Conservation (phyloP, 148 eudicot species). For the Vaccinium myrtillus region DNA sequence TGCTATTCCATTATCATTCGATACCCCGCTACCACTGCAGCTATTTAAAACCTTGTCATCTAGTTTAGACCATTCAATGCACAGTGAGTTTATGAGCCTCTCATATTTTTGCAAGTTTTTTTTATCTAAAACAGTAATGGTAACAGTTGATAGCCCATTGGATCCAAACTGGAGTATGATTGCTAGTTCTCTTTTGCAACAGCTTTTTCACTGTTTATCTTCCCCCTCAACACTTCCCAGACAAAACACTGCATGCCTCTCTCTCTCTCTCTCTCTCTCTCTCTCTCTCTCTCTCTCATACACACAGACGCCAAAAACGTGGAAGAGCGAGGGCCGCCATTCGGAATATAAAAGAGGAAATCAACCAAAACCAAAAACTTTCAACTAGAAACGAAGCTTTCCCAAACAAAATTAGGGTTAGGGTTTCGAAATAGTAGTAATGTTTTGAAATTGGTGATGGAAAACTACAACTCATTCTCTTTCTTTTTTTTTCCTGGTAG, state of each 20-base stretch:
- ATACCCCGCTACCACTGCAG: too few species aligned
- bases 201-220: not conserved
- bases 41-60: too few species aligned
- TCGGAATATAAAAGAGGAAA: not conserved
- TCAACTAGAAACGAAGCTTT: not conserved
- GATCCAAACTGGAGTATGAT: not conserved
- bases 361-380: not conserved
- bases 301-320: not conserved
- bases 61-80: not conserved
- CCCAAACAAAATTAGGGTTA: not conserved
- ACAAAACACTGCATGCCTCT: not conserved
- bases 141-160: slow-evolving; percentile 2
- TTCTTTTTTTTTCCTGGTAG: too few species aligned
- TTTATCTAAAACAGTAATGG: not conserved
- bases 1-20: too few species aligned
- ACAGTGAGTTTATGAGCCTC: not conserved
- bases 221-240: not conserved
- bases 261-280: slow-evolving; percentile 2
- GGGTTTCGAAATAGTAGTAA: not conserved
- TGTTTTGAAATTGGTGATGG: not conserved
- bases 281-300: not conserved
- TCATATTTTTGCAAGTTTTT: not conserved
- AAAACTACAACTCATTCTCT: too few species aligned
- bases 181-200: not conserved
- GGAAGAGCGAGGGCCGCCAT: not conserved